These are phyloP conservation scores for Heterobasidion parviporum DNA, from an alignment of 1,284 basidiomycete species.

Conservation along the genomic window DNA sequence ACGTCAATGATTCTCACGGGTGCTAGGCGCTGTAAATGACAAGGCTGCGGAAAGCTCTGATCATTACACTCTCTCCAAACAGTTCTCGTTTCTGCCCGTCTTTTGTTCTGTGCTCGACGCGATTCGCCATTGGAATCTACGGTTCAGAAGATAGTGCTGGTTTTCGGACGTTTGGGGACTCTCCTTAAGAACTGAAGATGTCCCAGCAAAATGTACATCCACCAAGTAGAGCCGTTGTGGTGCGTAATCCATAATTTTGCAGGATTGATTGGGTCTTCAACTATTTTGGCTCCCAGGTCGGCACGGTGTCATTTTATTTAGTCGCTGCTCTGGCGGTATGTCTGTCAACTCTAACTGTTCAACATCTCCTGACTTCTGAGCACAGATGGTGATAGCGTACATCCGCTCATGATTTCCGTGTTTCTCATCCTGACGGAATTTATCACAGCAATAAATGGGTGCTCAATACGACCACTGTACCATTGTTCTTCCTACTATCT, in stretches of 20 bases:
- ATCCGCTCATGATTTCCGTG: slow-evolving; percentile 15
- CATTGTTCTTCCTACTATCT: slow-evolving; percentile 79
- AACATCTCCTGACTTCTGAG: slow-evolving; percentile 13
- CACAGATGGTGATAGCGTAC: slow-evolving; percentile 76
- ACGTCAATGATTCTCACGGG: too few relatives aligned
- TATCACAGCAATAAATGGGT: slow-evolving; percentile 72
- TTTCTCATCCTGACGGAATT: slow-evolving; percentile 2
- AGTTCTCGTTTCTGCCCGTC: too few relatives aligned
- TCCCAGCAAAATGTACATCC: not conserved
- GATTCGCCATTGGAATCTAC: too few relatives aligned
- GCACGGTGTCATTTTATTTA: slow-evolving; percentile 70
- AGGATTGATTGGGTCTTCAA: not conserved
- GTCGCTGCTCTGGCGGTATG: slow-evolving; percentile 76
- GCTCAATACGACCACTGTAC: slow-evolving; percentile 55
- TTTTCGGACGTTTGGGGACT: too few relatives aligned
- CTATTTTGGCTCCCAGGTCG: slow-evolving; percentile 30
- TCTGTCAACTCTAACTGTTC: slow-evolving; percentile 13
- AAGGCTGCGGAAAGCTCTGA: too few relatives aligned
- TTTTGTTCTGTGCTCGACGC: too few relatives aligned
- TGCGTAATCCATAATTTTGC: not conserved
- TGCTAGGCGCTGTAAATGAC: too few relatives aligned
- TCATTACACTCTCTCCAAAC: too few relatives aligned
- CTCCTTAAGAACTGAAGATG: not conserved
- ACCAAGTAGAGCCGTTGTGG: not conserved
- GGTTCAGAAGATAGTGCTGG: too few relatives aligned